Evolutionary conservation across 176 grass and related monocot species (phyloP).

Genomic region (Alloteropsis semialata): DNA sequence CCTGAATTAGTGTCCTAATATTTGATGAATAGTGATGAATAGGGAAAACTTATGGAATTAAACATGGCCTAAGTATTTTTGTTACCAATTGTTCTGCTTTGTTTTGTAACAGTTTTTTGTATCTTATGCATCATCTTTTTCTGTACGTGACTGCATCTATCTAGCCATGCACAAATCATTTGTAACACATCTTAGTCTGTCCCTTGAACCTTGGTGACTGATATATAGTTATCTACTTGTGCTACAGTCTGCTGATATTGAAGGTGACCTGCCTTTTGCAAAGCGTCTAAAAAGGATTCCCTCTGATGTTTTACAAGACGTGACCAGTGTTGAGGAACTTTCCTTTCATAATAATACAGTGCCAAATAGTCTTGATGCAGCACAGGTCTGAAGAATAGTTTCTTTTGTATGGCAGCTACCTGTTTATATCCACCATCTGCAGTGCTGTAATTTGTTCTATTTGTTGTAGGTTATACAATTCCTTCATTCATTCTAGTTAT

Average conservation of each 20-base stretch:
- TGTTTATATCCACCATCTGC: background rate
- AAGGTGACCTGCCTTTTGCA: slow-evolving; percentile 65
- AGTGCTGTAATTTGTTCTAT: background rate
- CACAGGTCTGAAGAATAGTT: slow-evolving; percentile 51
- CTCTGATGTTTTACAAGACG: slow-evolving; percentile 86
- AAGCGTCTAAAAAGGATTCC: slow-evolving; percentile 73
- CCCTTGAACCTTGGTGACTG: slow-evolving; percentile 21
- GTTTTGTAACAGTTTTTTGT: background rate
- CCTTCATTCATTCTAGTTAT: background rate
- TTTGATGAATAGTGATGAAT: too few species aligned
- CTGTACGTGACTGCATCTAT: background rate
- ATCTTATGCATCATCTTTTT: background rate
- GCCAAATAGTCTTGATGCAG: slow-evolving; percentile 69
- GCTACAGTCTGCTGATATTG: slow-evolving; percentile 58
- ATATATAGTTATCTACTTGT: slow-evolving; percentile 28
- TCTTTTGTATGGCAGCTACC: slow-evolving; percentile 15
- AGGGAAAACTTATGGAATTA: too few species aligned
- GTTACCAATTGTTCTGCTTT: background rate
- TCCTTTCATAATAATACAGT: slow-evolving; percentile 61
- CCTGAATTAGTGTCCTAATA: too few species aligned
- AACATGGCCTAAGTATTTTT: too few species aligned
- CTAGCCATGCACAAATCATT: slow-evolving; percentile 9
- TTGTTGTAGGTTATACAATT: slow-evolving; percentile 5
- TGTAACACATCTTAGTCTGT: background rate
- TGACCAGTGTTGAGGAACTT: slow-evolving; percentile 87